Base-by-base conservation (phyloP, 1,284 basidiomycete species). In the Ceratobasidium sp. region DNA sequence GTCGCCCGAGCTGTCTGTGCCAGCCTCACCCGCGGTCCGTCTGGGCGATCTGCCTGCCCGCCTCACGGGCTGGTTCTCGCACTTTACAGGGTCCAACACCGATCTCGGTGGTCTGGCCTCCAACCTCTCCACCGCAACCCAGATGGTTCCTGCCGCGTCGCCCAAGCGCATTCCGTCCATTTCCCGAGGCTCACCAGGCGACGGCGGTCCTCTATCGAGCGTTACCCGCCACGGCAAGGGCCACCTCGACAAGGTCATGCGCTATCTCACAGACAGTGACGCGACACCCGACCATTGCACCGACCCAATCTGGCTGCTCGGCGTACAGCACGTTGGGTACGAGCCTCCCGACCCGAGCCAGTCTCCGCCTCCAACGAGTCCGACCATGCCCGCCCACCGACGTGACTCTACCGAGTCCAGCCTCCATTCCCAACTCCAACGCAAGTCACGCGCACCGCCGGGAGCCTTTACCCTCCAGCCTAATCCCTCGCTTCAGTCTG, bases 301-400 rank as follows among this genome's bases (percentile, higher is more conserved):
- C 0, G 92, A 95, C 32, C 87, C 90, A 0, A 95, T 96, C 52
- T 95, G 93, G 93, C 81, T 96, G 7, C 85, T 96, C 55, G 94
- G 94, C 35, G 88, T 94, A 6, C 86, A 87, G 75, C 93, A 95
- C 79, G 87, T 87, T 9, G 91, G 90, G 3, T 92, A 89, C 77
- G 91, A 91, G 75, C 87, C 74, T 76, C 82, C 28, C 2, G 85
- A 76, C 77, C 83, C 66, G 77, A 44, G 75, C 77, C 26, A 79
- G 77, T 44, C 46, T 74, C 61, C 50, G n/a, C 72, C 50, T 23
- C 70, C 50, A 61, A 70, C 50, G 49, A 62, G 59, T 43, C 54
- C 66, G n/a, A 64, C 52, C 26, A 50, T 52, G 49, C 63, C 74
- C 35, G 67, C 73, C 41, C 57, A 73, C 50, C 70, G 75, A 71